Evolutionary conservation across 345 rosid species (phyloP), one percentile per base, ranked within the genome.

Genomic region (Hibiscus tridactylites): DNA sequence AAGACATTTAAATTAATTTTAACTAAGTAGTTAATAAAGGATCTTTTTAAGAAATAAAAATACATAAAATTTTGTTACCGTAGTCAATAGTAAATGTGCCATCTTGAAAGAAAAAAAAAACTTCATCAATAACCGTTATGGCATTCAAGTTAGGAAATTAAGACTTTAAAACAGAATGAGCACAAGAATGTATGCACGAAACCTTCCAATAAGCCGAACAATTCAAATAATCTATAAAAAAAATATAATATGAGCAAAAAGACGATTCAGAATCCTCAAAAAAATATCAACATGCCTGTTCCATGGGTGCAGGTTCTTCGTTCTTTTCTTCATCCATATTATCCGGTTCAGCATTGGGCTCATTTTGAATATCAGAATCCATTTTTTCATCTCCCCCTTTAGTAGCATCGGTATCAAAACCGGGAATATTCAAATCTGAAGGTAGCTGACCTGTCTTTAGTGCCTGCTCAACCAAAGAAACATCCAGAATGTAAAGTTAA

Each of bases 391-490:
- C 85, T 74, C 83, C 81, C 35, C 71, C 87, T 50, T 62, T 61
- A 61, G 76, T 52, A 44, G 37, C 78, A 66, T 80, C 74, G 19
- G 74, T 60, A 54, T 50, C 82, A 72, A 79, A 72, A 60, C 83
- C 90, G 3, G 85, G 83, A 73, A 88, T 82, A 72, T 81, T 71
- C 66, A 95, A 80, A 74, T 91, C 98, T 44, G 91, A 89, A 24
- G 99, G 99, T 78, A 95, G 84, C 84, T 89, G 98, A 37, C 99
- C 99, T 2, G 96, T 85, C 87, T 83, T 85, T 83, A 95, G 72
- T 72, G 97, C 99, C 98, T 93, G 83, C 68, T 54, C 67, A 61
- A 67, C 42, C 76, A 80, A 68, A 68, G 58, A 63, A 39, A 79
- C 65, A 82, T 62, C 66, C 5, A 59, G 50, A 76, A 68, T 3